Base-by-base conservation (phyloP, 305 asterid genomes). In the Fraxinus platypoda region DNA sequence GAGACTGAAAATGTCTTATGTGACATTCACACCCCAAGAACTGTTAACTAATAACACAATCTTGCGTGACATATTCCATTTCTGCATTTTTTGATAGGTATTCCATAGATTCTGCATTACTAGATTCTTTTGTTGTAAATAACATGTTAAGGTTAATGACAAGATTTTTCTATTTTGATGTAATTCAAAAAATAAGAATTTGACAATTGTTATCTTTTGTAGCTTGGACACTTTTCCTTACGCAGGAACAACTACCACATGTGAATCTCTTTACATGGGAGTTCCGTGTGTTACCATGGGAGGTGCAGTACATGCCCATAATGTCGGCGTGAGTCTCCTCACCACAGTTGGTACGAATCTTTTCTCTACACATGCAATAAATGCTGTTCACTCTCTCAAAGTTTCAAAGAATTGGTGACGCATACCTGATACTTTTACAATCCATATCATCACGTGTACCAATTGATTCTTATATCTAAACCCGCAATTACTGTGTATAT, bases 141-240 rank as follows among this genome's bases (percentile, higher is more conserved):
- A 43, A 38, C 76, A 76, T 34, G 52, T 75, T 79, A 80, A 62
- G 52, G 74, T 81, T 85, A 68, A 83, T 46, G 66, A 41, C 19
- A 11, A 68, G 26, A n/a, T 52, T 75, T 84, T 81, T 80, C 46
- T 85, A 3, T 87, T 80, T 72, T 37, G 6, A 64, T 26, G 11
- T 19, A 25, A 64, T 25, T 33, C n/a, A 0, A 64, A 30, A 64
- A 25, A 9, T 15, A 19, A 66, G 7, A 66, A 26, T 26, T 66
- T 66, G n/a, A 66, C 73, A 25, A 8, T 3, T 66, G 73, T 26
- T 66, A 66, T 26, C 23, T 66, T 66, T 66, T 66, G 73, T 87
- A 97, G 99, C 90, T 90, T 97, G 98, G 99, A 97, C 86, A 97
- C 99, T 80, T 97, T 93, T 87, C 99, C 99, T 28, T 97, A 97